These are phyloP conservation scores for Brettanomyces custersianus DNA, from an alignment of 805 yeast species.

Conservation along the genomic window DNA sequence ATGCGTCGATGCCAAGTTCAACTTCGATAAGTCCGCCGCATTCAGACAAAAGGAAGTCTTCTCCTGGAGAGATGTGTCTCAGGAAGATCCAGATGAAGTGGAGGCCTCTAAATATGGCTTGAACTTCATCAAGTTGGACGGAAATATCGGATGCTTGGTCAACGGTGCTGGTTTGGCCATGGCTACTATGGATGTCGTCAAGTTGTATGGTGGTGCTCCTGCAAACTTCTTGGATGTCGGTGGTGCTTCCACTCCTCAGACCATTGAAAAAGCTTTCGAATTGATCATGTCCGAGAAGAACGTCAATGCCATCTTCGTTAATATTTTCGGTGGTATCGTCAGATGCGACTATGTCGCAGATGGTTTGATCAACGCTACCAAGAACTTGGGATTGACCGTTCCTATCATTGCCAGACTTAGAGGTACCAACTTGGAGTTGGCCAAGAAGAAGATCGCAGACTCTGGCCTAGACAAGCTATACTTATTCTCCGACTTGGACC, in stretches of 20 bases:
- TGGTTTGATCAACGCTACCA: slow-evolving; percentile 93
- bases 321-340: slow-evolving; percentile 98
- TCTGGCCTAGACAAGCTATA: slow-evolving; percentile 83
- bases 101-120: slow-evolving; percentile 83
- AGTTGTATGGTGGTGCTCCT: slow-evolving; percentile 96
- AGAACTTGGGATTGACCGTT: slow-evolving; percentile 78
- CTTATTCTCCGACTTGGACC: slow-evolving; percentile 87
- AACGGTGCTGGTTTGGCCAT: slow-evolving; percentile 99
- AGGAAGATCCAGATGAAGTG: slow-evolving; percentile 97
- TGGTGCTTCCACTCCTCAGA: slow-evolving; percentile 99
- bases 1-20: slow-evolving; percentile 99
- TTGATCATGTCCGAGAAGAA: slow-evolving; percentile 70
- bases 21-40: slow-evolving; percentile 92
- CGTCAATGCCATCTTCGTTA: slow-evolving; percentile 93
- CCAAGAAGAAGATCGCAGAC: slow-evolving; percentile 74
- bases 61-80: slow-evolving; percentile 94
- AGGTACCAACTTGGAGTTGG: slow-evolving; percentile 92
- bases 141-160: slow-evolving; percentile 97
- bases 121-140: slow-evolving; percentile 95
- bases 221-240: slow-evolving; percentile 99
- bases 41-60: slow-evolving; percentile 93
- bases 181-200: slow-evolving; percentile 99
- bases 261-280: slow-evolving; percentile 94
- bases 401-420: slow-evolving; percentile 98
- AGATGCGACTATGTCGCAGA: slow-evolving; percentile 98